Conservation (phyloP, 1,284 basidiomycete species). For the Ceratobasidium papillatum region DNA sequence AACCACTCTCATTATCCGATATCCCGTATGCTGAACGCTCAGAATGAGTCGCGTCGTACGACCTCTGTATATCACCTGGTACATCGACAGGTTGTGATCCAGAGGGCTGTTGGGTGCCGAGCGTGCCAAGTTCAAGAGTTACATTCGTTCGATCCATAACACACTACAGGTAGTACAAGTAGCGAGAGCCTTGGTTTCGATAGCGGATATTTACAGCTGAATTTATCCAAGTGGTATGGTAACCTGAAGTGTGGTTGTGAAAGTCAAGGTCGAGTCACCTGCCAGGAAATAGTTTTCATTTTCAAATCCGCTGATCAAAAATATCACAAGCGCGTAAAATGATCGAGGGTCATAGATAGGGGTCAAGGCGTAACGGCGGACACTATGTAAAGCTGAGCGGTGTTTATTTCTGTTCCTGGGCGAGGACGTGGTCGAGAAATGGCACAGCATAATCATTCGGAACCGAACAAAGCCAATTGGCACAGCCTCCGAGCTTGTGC, state of each 20-base stretch:
- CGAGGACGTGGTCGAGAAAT: not conserved
- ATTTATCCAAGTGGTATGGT: not conserved
- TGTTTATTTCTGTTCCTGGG: not conserved
- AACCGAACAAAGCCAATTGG: not conserved
- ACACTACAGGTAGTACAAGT: too few species aligned
- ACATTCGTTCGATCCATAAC: not conserved
- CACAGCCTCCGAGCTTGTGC: not conserved
- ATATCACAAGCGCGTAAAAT: too few species aligned
- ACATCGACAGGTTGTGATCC: not conserved
- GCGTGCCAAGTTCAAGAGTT: slow-evolving; percentile 1
- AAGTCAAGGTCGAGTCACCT: not conserved
- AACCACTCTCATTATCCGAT: not conserved
- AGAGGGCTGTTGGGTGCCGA: not conserved
- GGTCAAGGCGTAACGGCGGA: not conserved
- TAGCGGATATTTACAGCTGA: not conserved
- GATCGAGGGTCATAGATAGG: not conserved
- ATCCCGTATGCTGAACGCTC: not conserved
- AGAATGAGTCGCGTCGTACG: not conserved
- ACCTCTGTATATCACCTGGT: too few species aligned
- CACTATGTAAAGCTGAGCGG: too few species aligned
- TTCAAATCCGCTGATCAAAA: not conserved
- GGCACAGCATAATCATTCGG: not conserved
- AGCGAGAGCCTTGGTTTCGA: not conserved
- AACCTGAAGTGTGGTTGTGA: not conserved
- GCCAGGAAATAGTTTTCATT: not conserved